These are phyloP conservation scores for Clavispora santaluciae DNA, from an alignment of 805 yeast genomes.

Conservation along the genomic window DNA sequence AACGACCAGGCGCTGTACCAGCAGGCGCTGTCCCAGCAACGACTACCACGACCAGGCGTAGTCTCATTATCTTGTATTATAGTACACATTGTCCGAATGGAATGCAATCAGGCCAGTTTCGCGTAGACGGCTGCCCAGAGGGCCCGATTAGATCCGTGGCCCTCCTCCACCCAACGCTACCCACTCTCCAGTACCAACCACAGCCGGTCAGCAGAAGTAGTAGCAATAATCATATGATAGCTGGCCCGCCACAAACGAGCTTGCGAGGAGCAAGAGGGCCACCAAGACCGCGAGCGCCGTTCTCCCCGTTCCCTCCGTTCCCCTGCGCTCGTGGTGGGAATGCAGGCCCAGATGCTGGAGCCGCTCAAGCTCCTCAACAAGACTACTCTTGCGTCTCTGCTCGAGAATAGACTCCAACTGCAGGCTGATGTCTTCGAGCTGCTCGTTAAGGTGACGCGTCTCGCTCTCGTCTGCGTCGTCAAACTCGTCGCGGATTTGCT, in stretches of 20 bases:
- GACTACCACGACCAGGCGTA: slow-evolving; percentile 62
- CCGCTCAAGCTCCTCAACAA: slow-evolving; percentile 23
- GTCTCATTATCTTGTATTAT: slow-evolving; percentile 1
- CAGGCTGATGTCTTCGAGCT: slow-evolving; percentile 4
- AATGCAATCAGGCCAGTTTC: too few species aligned
- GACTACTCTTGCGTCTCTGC: slow-evolving; percentile 7
- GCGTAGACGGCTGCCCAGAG: too few species aligned
- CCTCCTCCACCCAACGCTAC: too few species aligned
- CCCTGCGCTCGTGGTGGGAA: too few species aligned
- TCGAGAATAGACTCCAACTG: slow-evolving; percentile 7
- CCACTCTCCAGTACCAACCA: too few species aligned
- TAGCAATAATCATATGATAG: slow-evolving; percentile 36
- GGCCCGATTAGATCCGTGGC: too few species aligned
- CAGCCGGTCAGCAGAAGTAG: slow-evolving; percentile 29
- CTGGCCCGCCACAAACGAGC: slow-evolving; percentile 26
- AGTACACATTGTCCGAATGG: slow-evolving; percentile 1
- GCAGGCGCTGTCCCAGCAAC: too few species aligned
- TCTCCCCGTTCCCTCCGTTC: neutral
- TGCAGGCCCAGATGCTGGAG: slow-evolving; percentile 13
- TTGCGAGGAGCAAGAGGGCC: slow-evolving; percentile 3
- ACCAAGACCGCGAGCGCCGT: neutral
- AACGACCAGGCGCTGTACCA: too few species aligned
- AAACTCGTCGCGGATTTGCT: slow-evolving; percentile 5
- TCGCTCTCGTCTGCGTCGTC: slow-evolving; percentile 4
- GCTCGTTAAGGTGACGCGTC: slow-evolving; percentile 2